Base-by-base conservation (phyloP, 345 rosid genomes). In the Syzygium grande region DNA sequence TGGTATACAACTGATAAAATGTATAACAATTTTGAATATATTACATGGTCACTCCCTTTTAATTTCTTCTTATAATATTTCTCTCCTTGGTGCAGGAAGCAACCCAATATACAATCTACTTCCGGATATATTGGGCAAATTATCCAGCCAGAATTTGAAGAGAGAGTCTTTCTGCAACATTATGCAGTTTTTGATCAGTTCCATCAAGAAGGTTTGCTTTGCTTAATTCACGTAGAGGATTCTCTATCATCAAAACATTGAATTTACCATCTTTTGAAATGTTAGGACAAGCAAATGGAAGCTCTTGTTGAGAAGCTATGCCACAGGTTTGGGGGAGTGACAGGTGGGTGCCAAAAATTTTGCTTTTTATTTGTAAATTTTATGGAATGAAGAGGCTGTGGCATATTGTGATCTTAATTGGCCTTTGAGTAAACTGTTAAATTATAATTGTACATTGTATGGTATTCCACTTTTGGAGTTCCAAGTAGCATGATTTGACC, bases 261-360 rank as follows among this genome's bases (percentile, higher is more conserved):
- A 54, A 14, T 83, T 79, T 88, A 14, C 58, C 88, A 43, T 87
- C 56, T 88, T 84, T 41, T 61, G 53, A 86, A 86, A 91, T 59
- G 90, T 86, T 91, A 98, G 99, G 99, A 98, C 89, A 98, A 94
- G 92, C 99, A 98, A 91, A 96, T 98, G 99, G 99, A 98, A 87
- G 92, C 98, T 87, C 97, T 98, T 87, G 98, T 98, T 89, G 99
- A 96, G 92, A 98, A 98, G 92, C 99, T 96, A 84, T 98, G 99
- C 96, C 95, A 98, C 88, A 93, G 99, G 93, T 96, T 98, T 90
- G 90, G 93, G 85, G 99, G 99, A 86, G 97, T 94, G 89, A 93
- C 97, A 92, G 99, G 99, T 95, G 91, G 58, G 88, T 84, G 68
- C 90, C 80, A 25, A 79, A 23, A 25, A 85, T 11, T 46, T 52